Evolutionary conservation across 176 grass and related monocot species (phyloP).

Genomic region (Zea luxurians): DNA sequence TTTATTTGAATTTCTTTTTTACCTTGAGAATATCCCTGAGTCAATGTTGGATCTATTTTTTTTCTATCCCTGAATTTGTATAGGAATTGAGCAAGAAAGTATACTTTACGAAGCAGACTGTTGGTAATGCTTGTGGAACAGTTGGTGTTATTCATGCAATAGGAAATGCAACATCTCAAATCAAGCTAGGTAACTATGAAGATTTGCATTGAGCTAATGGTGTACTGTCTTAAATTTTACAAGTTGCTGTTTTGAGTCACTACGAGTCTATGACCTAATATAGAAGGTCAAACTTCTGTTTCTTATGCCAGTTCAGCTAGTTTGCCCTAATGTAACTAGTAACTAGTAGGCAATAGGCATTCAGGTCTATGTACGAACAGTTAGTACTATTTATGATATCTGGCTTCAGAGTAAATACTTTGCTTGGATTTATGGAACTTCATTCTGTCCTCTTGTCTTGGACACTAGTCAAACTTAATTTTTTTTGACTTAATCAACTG

Average conservation of each 20-base stretch:
- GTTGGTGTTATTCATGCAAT: conserved; percentile 94
- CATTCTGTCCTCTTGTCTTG: neutral
- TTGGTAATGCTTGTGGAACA: conserved; percentile 98
- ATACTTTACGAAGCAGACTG: conserved; percentile 95
- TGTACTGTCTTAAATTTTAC: neutral
- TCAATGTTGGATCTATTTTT: conserved; percentile 3
- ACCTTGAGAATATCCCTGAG: neutral
- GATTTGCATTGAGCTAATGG: neutral
- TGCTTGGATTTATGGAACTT: conserved; percentile 29
- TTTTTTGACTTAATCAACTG: neutral
- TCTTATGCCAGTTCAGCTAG: neutral
- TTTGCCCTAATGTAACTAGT: neutral
- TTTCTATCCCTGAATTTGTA: conserved; percentile 20
- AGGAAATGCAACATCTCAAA: conserved; percentile 80
- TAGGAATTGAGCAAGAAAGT: conserved; percentile 75
- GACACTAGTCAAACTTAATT: neutral
- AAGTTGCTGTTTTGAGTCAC: conserved; percentile 3
- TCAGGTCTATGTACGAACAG: neutral
- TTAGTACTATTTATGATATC: conserved; percentile 11
- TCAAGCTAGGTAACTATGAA: conserved; percentile 66
- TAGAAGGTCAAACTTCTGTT: neutral
- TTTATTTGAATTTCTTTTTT: conserved; percentile 3
- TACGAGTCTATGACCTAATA: neutral
- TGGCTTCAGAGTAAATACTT: conserved; percentile 13
- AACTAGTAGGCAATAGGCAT: neutral